A percentile compares a stretch with the other conserved stretches of the same genome.
These are phyloP conservation scores for Orychophragmus violaceus DNA, from an alignment of 345 rosid species.

Conservation along the genomic window DNA sequence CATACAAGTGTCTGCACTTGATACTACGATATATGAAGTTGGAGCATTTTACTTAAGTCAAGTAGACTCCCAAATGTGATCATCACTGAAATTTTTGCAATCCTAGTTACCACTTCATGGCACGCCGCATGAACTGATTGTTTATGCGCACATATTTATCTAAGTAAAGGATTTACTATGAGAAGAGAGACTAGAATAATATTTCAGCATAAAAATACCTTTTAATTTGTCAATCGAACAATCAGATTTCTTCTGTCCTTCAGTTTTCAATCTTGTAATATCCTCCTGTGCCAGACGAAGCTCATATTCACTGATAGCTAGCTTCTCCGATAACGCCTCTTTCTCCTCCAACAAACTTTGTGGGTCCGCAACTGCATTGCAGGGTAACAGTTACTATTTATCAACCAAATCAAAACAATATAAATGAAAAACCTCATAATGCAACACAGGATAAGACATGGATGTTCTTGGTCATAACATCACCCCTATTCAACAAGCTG, in stretches of 20 bases:
- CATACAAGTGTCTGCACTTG: constrained; percentile 6
- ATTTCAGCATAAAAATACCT: constrained; percentile 36
- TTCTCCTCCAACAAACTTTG: constrained; percentile 89
- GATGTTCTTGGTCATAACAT: neutral
- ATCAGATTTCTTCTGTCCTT: constrained; percentile 62
- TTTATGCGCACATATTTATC: neutral
- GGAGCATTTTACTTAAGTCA: neutral
- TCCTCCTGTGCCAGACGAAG: constrained; percentile 93
- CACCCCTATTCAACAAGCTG: no score
- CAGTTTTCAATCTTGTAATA: constrained; percentile 59
- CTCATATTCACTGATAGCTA: constrained; percentile 80
- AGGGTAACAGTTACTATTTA: constrained; percentile 26
- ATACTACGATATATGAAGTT: neutral
- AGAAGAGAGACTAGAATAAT: neutral
- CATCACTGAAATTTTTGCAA: neutral
- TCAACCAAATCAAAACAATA: constrained; percentile 11
- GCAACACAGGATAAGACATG: neutral
- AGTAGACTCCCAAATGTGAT: neutral
- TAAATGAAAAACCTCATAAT: neutral
- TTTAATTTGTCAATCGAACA: constrained; percentile 32
- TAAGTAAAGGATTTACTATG: constrained; percentile 1
- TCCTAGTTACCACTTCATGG: neutral
- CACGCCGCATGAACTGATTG: neutral
- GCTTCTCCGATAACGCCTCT: constrained; percentile 68
- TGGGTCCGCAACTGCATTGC: constrained; percentile 77